Conservation (phyloP, 2,329 filamentous ascomycete genomes). For the Fonsecaea pugnacius region DNA sequence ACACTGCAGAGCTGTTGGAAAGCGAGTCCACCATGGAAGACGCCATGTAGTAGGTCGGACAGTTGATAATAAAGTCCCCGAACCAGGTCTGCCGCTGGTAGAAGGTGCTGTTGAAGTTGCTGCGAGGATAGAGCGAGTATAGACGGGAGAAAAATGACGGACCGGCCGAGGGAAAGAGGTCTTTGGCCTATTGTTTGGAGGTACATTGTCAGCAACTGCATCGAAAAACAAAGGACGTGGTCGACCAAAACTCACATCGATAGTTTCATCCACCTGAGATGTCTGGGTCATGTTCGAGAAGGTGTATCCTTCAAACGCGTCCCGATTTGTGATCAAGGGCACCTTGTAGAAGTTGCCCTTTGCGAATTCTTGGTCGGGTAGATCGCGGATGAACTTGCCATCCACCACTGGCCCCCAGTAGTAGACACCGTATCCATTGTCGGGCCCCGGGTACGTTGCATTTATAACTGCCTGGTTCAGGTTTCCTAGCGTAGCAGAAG, state of each 20-base stretch:
- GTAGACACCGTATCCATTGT: slow-evolving; percentile 22
- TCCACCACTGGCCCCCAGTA: slow-evolving; percentile 41
- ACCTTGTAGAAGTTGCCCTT: slow-evolving; percentile 40
- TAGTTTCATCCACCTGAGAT: slow-evolving; percentile 38
- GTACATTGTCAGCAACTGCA: not conserved
- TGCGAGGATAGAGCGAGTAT: slow-evolving; percentile 47
- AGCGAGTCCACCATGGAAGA: slow-evolving; percentile 21
- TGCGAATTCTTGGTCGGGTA: slow-evolving; percentile 42
- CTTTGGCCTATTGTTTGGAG: slow-evolving; percentile 26
- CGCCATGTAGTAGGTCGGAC: slow-evolving; percentile 33
- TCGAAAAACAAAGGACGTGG: not conserved
- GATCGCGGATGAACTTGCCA: slow-evolving; percentile 41
- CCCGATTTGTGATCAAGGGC: slow-evolving; percentile 43
- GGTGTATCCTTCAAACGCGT: slow-evolving; percentile 47
- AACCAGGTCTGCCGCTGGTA: slow-evolving; percentile 47
- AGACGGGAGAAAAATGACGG: slow-evolving; percentile 46
- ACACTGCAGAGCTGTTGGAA: slow-evolving; percentile 32
- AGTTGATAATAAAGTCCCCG: slow-evolving; percentile 52
- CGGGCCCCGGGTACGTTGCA: slow-evolving; percentile 19
- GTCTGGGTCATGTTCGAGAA: slow-evolving; percentile 43
- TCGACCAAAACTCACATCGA: slow-evolving; percentile 34
- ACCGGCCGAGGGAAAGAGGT: slow-evolving; percentile 44
- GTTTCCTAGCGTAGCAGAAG: slow-evolving; percentile 14
- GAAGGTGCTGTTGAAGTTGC: slow-evolving; percentile 37
- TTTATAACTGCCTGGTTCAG: slow-evolving; percentile 23